phyloP scores from a whole-genome alignment of 768 basidiomycete species.

The Gautieria morchelliformis region DNA sequence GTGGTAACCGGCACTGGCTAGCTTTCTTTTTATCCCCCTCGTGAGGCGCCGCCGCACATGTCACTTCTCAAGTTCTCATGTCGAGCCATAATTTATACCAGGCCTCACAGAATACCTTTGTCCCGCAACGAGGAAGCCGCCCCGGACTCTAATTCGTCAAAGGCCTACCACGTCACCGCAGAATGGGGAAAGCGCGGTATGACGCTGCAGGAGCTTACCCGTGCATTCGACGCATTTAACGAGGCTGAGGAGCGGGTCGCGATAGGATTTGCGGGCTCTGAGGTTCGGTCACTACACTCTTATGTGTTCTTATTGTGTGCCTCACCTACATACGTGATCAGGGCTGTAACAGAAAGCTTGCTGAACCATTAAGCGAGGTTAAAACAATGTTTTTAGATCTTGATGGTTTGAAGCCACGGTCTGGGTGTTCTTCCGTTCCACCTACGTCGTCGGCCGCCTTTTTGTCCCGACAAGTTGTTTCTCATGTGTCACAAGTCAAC shows the following conservation, averaged over 20 bases:
- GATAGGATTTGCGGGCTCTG: slow-evolving; percentile 1
- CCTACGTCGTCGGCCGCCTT: background rate
- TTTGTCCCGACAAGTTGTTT: background rate
- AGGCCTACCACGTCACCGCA: background rate
- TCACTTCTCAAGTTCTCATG: too few relatives aligned
- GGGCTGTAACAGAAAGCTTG: background rate
- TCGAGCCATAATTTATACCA: too few relatives aligned
- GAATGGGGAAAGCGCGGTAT: slow-evolving; percentile 5
- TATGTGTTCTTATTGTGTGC: too few relatives aligned
- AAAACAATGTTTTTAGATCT: background rate
- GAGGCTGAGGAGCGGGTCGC: background rate
- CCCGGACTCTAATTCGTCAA: background rate
- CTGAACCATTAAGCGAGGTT: background rate
- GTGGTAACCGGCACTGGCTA: too few relatives aligned
- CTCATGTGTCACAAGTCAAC: background rate
- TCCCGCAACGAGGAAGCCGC: background rate
- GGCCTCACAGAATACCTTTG: too few relatives aligned
- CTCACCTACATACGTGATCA: background rate
- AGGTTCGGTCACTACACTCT: background rate
- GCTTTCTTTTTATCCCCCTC: too few relatives aligned
- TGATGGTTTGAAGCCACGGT: background rate
- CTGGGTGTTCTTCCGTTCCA: background rate
- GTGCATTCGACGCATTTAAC: slow-evolving; percentile 3
- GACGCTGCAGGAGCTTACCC: slow-evolving; percentile 4
- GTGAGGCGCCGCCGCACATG: too few relatives aligned